phyloP scores from a whole-genome alignment of 2,329 filamentous ascomycete species.

The Sclerotinia spermophila region DNA sequence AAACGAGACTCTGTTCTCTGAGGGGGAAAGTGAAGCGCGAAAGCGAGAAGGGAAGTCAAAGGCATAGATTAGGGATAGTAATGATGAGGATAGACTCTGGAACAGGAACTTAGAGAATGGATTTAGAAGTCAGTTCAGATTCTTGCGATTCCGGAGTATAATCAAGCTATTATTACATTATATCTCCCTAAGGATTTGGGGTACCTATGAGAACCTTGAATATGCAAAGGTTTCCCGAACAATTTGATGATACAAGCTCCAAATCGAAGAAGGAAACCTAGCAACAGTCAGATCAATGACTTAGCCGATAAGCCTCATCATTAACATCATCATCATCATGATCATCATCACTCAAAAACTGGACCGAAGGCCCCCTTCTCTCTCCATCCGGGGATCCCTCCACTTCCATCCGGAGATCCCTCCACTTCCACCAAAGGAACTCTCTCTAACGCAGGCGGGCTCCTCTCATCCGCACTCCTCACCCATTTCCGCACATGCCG shows the following conservation, averaged over 20 bases:
- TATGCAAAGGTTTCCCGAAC: neutral
- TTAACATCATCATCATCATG: neutral
- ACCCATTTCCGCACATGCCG: neutral
- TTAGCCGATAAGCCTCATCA: too few species aligned
- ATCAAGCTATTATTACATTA: neutral
- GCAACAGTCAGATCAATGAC: fast-evolving
- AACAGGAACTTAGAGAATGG: too few species aligned
- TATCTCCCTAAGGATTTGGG: fast-evolving
- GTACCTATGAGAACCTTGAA: neutral
- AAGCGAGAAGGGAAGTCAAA: too few species aligned
- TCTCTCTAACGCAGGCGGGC: neutral
- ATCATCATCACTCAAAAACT: neutral
- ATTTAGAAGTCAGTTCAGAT: too few species aligned
- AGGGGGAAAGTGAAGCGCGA: too few species aligned
- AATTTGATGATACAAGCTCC: neutral
- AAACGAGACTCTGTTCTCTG: too few species aligned
- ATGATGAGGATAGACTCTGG: too few species aligned
- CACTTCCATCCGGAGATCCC: neutral
- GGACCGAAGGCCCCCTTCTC: neutral
- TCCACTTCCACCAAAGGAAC: neutral
- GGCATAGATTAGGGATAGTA: too few species aligned
- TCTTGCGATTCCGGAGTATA: too few species aligned
- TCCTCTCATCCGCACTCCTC: too few species aligned
- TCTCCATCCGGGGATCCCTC: neutral
- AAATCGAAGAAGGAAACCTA: neutral